A percentile compares a stretch with the other conserved stretches of the same genome.
Evolutionary conservation across 306 rosid genomes (phyloP).

Genomic region (Cicer cuneatum): DNA sequence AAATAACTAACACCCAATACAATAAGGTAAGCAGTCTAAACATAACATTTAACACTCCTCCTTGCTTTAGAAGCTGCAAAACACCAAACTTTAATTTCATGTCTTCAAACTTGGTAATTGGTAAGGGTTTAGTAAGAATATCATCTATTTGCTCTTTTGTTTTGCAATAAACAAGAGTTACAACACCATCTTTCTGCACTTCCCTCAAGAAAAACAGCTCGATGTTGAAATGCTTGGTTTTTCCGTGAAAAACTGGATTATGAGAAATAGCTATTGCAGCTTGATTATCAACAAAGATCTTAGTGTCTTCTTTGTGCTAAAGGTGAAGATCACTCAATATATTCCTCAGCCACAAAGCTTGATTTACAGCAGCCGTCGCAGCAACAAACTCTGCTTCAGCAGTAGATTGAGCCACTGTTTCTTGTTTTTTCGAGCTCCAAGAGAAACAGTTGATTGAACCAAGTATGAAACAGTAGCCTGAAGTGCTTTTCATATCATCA

Average conservation of each 20-base stretch:
- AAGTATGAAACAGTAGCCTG: no score
- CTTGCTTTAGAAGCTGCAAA: no score
- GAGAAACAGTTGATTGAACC: no score
- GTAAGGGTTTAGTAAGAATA: neutral
- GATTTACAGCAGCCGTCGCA: neutral
- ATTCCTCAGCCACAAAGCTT: neutral
- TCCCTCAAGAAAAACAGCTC: neutral
- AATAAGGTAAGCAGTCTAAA: no score
- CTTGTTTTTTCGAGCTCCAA: neutral
- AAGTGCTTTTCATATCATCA: no score
- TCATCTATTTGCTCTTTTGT: neutral
- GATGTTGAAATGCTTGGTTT: neutral
- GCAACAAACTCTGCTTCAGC: neutral
- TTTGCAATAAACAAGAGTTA: neutral
- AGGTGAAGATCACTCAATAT: neutral
- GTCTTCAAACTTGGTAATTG: neutral
- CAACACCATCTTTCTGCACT: neutral
- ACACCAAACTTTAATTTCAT: no score
- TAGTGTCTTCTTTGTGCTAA: no score
- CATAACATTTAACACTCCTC: no score
- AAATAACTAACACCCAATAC: no score
- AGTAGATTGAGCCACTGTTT: neutral
- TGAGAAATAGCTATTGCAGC: neutral
- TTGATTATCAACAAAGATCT: neutral
- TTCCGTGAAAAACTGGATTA: neutral